Conservation (phyloP, 208 protist species). For the Acanthamoeba divionensis region DNA sequence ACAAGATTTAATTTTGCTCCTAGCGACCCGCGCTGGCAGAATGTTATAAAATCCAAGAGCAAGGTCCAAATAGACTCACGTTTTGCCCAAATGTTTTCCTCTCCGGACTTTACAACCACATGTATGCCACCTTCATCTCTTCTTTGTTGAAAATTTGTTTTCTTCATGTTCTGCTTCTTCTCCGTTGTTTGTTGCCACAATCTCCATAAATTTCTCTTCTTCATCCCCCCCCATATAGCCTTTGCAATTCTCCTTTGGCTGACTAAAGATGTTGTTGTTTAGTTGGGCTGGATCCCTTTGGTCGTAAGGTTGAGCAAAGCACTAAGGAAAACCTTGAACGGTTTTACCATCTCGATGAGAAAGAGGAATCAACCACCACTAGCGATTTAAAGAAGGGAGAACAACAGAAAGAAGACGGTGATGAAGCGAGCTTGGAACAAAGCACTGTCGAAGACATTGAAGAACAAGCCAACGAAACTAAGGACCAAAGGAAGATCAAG, state of each 20-base stretch:
- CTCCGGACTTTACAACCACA: slow-evolving; percentile 25
- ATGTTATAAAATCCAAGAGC: background rate
- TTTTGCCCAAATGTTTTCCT: slow-evolving; percentile 28
- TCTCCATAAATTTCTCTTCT: background rate
- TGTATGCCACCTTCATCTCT: background rate
- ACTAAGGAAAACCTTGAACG: background rate
- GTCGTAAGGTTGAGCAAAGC: background rate
- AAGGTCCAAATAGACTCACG: slow-evolving; percentile 24
- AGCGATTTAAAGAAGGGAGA: background rate
- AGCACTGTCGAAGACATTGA: background rate
- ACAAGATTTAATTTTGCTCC: background rate
- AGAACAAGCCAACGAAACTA: background rate
- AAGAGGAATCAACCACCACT: background rate
- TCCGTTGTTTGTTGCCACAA: background rate
- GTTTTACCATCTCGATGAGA: background rate
- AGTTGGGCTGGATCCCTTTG: background rate
- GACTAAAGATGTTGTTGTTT: background rate
- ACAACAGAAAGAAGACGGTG: background rate
- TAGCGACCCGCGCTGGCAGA: background rate
- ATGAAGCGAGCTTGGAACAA: background rate
- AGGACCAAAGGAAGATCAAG: background rate
- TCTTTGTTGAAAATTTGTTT: background rate
- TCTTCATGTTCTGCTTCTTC: background rate
- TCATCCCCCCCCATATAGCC: background rate
- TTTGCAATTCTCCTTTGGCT: background rate